Evolutionary conservation across 164 flowering plant genomes (phyloP).

Genomic region (Aristolochia fimbriata): DNA sequence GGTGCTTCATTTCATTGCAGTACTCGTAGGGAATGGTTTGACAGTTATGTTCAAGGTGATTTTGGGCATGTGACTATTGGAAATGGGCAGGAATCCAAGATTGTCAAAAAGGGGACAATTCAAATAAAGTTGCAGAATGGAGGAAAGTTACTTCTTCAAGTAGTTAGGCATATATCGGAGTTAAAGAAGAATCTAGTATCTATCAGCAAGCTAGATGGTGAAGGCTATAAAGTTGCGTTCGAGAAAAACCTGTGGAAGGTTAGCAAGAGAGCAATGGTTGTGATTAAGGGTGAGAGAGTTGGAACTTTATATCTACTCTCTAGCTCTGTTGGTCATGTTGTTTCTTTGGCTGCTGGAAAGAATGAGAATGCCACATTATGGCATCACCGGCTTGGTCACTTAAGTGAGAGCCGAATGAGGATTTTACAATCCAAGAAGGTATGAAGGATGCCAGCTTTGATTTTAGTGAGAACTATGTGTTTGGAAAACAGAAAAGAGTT

Average conservation of each 20-base stretch:
- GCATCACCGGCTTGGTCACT: no score
- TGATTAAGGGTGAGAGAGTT: no score
- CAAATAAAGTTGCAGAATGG: neutral
- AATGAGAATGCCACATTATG: neutral
- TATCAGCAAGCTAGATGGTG: neutral
- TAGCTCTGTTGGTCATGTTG: no score
- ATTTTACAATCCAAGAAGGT: no score
- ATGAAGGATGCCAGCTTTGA: neutral
- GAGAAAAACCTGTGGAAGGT: no score
- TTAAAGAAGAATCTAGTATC: no score
- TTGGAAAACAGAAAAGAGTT: neutral
- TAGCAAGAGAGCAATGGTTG: no score
- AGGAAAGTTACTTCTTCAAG: neutral
- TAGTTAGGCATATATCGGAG: neutral
- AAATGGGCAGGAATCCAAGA: no score
- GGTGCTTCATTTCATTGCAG: neutral
- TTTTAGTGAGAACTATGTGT: neutral
- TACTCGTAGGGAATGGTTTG: no score
- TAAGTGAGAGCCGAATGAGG: no score
- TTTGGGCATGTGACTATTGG: no score
- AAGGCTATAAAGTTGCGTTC: neutral
- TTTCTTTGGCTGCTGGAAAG: neutral
- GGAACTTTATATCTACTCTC: neutral
- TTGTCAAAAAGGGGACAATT: neutral
- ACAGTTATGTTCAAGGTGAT: no score